phyloP scores from a whole-genome alignment of 73 alveolate genomes.

The Paramecium tetraurelia region DNA sequence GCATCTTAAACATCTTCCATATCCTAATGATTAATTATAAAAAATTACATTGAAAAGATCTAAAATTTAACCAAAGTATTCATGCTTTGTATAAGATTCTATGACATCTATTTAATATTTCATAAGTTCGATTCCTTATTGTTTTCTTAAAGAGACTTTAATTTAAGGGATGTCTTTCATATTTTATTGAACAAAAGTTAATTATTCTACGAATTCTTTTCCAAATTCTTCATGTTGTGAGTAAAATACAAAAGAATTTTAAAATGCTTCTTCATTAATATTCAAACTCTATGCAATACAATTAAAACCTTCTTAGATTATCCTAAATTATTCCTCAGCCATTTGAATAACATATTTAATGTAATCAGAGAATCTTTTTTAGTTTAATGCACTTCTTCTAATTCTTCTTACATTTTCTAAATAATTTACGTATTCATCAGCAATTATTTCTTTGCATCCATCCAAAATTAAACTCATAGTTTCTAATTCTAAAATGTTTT shows the following conservation, averaged over 20 bases:
- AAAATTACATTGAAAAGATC: neutral
- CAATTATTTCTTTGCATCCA: conserved; percentile 21
- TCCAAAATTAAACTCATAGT: conserved; percentile 24
- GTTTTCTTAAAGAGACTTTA: neutral
- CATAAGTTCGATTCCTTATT: neutral
- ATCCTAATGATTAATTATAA: neutral
- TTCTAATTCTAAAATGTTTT: neutral
- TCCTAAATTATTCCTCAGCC: conserved; percentile 11
- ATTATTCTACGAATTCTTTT: conserved; percentile 8
- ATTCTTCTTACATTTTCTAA: neutral
- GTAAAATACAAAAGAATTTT: neutral
- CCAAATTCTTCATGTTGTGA: conserved; percentile 35
- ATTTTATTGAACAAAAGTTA: neutral
- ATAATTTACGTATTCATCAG: neutral
- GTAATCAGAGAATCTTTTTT: neutral
- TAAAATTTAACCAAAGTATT: neutral
- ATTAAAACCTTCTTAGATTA: neutral
- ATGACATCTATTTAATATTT: neutral
- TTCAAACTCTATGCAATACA: neutral
- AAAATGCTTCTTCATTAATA: neutral
- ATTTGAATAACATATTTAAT: neutral
- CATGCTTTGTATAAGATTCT: neutral
- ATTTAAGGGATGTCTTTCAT: neutral
- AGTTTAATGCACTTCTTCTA: neutral
- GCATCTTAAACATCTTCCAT: neutral